Conservation (phyloP, 1,284 basidiomycete genomes). For the Erythrobasidium hasegawianum region DNA sequence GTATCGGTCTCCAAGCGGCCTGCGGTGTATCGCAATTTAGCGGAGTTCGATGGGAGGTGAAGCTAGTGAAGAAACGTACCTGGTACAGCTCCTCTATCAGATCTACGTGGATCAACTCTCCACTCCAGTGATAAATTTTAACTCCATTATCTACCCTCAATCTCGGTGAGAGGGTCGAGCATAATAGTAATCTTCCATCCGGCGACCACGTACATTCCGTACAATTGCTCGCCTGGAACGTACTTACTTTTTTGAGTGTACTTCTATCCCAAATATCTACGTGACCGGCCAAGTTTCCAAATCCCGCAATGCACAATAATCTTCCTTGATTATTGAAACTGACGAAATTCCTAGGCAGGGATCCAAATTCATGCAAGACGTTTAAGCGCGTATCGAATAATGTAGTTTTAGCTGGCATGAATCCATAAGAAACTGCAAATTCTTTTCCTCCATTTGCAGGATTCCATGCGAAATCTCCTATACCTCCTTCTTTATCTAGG, state of each 20-base stretch:
- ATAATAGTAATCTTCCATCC: constrained; percentile 86
- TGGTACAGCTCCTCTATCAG: constrained; percentile 81
- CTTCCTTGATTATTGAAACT: constrained; percentile 92
- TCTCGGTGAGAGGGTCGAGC: constrained; percentile 87
- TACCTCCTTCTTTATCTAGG: constrained; percentile 86
- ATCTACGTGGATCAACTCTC: constrained; percentile 75
- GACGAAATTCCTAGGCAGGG: constrained; percentile 84
- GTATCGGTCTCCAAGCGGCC: constrained; percentile 73
- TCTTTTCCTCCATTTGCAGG: constrained; percentile 82
- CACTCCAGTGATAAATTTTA: constrained; percentile 91
- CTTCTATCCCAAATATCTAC: constrained; percentile 89
- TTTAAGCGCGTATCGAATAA: constrained; percentile 88
- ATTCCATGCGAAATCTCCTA: constrained; percentile 95
- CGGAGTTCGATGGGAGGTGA: not conserved
- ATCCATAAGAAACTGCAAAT: constrained; percentile 93
- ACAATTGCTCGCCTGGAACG: constrained; percentile 89
- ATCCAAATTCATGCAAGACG: constrained; percentile 83
- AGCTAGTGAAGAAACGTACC: too few species aligned
- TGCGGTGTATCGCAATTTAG: constrained; percentile 34
- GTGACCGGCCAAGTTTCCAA: constrained; percentile 92
- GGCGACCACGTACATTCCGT: constrained; percentile 93
- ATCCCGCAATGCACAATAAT: constrained; percentile 83
- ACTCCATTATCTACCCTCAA: constrained; percentile 95
- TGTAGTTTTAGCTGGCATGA: constrained; percentile 91
- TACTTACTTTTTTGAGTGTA: constrained; percentile 73